Base-by-base conservation (phyloP, 371 early-diverging fungal genomes). In the Scutellospora calospora region DNA sequence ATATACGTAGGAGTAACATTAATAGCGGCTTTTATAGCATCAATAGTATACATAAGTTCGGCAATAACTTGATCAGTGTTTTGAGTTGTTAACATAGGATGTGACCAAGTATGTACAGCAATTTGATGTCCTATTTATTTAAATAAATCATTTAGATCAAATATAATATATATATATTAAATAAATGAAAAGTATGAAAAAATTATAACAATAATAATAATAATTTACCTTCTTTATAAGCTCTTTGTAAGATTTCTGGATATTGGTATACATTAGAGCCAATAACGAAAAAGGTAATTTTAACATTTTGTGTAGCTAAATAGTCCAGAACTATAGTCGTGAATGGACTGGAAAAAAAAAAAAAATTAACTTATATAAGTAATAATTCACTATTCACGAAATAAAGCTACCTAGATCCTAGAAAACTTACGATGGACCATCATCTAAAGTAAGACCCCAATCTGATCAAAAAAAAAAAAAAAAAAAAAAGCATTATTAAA, bases 41-140 rank as follows among this genome's bases (percentile, higher is more conserved):
- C 8, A 20, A 2, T 12, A 9, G 72, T 72, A 90, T 90, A 93
- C 82, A 90, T 90, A 54, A 94, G 83, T 83, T 95, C 94, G 71
- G 93, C 93, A 57, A 93, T 88, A 52, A 95, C 87, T 81, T 90
- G 88, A 66, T 93, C 92, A 66, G 88, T 92, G 38, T 90, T 82
- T 45, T 88, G 82, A 0, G 91, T 86, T 31, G 93, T 92, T 84
- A 94, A 72, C 65, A 87, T 87, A 25, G 83, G 86, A 74, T 95
- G 95, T 25, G 92, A 89, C 90, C 90, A 90, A 49, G 88, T 86
- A 71, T 87, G 89, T 16, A 85, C 78, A 35, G 82, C 85, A 65
- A 89, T 77, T 57, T 87, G 84, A 78, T 87, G 87, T 22, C 86
- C 86, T 78, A 84, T 81, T 14, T 29, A 31, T 16, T 83, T 29